Evolutionary conservation across 1,284 basidiomycete genomes (phyloP), one percentile per base, ranked within the genome.

Genomic region (Naganishia liquefaciens): DNA sequence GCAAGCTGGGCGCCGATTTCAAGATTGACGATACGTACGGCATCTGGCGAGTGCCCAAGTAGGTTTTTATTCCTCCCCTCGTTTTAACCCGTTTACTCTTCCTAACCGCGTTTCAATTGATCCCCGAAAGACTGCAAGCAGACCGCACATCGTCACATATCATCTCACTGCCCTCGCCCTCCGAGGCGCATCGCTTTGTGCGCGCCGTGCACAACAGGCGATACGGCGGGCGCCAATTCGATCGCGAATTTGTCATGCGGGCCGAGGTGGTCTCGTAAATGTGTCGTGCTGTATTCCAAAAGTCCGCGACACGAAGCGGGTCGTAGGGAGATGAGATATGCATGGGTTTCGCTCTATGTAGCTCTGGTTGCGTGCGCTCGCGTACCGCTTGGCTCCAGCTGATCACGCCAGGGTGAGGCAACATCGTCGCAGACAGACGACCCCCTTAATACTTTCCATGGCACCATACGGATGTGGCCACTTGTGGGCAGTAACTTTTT

Each of bases 231-330:
- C 30, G 27, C 7, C 21, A 21, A 13, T 50, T 60, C 23, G 57
- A 40, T 1, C 37, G 28, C 46, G 57, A 47, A 10, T 60, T 50
- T n/a, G 47, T 60, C 9, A 60, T 60, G 57, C 30, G 57, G 2
- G 57, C 57, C 11, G 57, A 60, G 27, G 57, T 60, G 23, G 28
- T 60, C 50, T 60, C 46, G 57, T 60, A 60, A n/a, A n/a, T n/a
- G n/a, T n/a, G n/a, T n/a, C n/a, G n/a, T n/a, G n/a, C n/a, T n/a
- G n/a, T n/a, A n/a, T n/a, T n/a, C n/a, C n/a, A n/a, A n/a, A n/a
- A n/a, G n/a, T n/a, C n/a, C n/a, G n/a, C n/a, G n/a, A n/a, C n/a
- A n/a, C n/a, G n/a, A n/a, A n/a, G n/a, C n/a, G n/a, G n/a, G n/a
- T n/a, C n/a, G n/a, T n/a, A n/a, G n/a, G n/a, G n/a, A n/a, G n/a